Conservation (phyloP, 108 stramenopile species). For the Parietichytrium sp. region DNA sequence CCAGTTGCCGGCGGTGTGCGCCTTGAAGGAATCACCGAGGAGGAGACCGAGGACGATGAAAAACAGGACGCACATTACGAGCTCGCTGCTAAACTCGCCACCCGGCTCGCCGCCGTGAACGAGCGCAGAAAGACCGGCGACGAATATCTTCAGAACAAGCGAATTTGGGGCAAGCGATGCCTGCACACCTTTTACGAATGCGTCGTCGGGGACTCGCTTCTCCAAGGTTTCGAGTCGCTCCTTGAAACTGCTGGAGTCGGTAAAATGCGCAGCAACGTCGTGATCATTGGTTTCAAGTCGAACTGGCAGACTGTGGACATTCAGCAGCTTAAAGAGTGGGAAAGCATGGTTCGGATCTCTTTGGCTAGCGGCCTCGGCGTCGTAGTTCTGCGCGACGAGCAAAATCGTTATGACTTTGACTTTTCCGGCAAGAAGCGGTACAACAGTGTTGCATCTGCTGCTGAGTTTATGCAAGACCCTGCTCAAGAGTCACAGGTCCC, state of each 20-base stretch:
- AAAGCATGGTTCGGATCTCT: conserved; percentile 12
- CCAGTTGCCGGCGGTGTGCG: no score
- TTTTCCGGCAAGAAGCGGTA: no score
- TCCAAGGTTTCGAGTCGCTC: neutral
- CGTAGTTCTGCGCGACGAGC: conserved; percentile 33
- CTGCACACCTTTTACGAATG: neutral
- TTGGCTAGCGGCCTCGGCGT: conserved; percentile 7
- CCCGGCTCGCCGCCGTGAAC: neutral
- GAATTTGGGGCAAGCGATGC: neutral
- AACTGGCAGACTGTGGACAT: neutral
- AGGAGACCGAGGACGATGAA: neutral
- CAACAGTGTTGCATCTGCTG: neutral
- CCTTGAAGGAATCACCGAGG: neutral
- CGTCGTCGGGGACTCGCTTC: conserved; percentile 21
- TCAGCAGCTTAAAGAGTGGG: neutral
- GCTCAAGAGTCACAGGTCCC: neutral
- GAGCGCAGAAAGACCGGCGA: neutral
- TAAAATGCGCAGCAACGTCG: conserved; percentile 41
- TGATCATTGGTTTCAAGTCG: conserved; percentile 37
- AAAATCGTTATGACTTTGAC: neutral
- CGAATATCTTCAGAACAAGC: neutral
- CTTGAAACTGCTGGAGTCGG: conserved; percentile 38
- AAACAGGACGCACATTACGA: neutral
- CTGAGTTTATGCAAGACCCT: neutral
- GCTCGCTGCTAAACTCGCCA: neutral